Percentiles rank a stretch among this genome's conserved stretches.
These are phyloP conservation scores for Juglanconis sp. DNA, from an alignment of 2,329 filamentous ascomycete genomes.

Conservation along the genomic window DNA sequence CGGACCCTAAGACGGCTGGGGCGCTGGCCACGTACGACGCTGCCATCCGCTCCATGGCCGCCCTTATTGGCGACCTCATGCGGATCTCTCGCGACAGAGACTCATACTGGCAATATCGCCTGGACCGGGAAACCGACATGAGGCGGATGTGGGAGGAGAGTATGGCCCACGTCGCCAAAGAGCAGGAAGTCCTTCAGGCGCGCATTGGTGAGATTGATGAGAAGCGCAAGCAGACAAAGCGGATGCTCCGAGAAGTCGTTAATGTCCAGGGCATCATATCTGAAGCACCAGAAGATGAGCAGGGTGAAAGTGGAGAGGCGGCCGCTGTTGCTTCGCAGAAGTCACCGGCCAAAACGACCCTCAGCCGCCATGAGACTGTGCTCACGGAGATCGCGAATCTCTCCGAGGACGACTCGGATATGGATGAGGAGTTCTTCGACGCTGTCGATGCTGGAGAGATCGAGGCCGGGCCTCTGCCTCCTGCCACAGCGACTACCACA, in stretches of 20 bases:
- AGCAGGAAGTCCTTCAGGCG: constrained; percentile 88
- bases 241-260: constrained; percentile 80
- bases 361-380: constrained; percentile 58
- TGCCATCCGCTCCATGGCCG: constrained; percentile 82
- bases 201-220: constrained; percentile 85
- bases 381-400: constrained; percentile 70
- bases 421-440: constrained; percentile 94
- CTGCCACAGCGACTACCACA: constrained; percentile 26
- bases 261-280: constrained; percentile 45
- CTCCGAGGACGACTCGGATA: constrained; percentile 77
- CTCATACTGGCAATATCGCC: constrained; percentile 91
- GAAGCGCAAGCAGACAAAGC: constrained; percentile 86
- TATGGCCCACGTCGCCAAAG: constrained; percentile 92
- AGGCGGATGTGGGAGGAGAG: constrained; percentile 98
- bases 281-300: constrained; percentile 31
- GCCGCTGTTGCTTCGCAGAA: constrained; percentile 31
- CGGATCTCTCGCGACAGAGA: constrained; percentile 93
- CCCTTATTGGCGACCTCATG: constrained; percentile 78
- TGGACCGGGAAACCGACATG: constrained; percentile 88
- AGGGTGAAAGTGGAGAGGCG: constrained; percentile 28
- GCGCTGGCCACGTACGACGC: constrained; percentile 84
- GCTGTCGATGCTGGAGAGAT: constrained; percentile 92
- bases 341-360: constrained; percentile 37
- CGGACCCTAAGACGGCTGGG: constrained; percentile 71
- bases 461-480: constrained; percentile 68